Base-by-base conservation (phyloP, 805 yeast genomes). In the Teunomyces barrocoloradensis region DNA sequence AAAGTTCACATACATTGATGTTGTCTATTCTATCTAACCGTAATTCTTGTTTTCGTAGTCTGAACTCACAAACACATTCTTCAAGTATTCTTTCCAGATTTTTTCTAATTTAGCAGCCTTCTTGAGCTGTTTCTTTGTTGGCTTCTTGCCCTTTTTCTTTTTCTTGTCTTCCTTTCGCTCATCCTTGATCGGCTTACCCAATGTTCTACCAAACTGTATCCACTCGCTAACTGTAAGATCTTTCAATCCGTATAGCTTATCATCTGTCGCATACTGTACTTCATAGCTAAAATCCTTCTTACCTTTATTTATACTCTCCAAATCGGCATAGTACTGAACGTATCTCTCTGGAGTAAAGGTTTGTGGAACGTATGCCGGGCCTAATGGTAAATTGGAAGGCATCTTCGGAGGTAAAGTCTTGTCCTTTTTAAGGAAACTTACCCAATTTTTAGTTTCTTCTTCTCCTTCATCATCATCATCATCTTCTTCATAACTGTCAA, bases 301-400 rank as follows among this genome's bases (percentile, higher is more conserved):
- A 3, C 72, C 77, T 3, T 61, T 51, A 50, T 82, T 81, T 39
- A 81, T 71, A 9, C 64, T 52, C 21, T 71, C 49, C 50, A 89
- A 71, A 61, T 89, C 88, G n/a, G 83, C 76, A 61, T 71, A 89
- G 61, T 84, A 88, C 60, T 87, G 95, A 1, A 81, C 81, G 64
- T 84, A 89, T 50, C 81, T 70, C 34, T 78, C 75, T 0, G 96
- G 96, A 0, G 92, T 74, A 54, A 87, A 87, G 28, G 81, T 60
- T 67, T 88, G 95, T 1, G 83, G 79, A 2, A 68, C 65, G 60
- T 84, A 87, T 0, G 85, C 96, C 2, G 96, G 96, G 0, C 96
- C 96, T 33, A 84, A 61, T 1, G 79, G 73, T 17, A 69, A 48
- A 11, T 65, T 61, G 2, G 53, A 55, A 4, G 94, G 92, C 79